Evolutionary conservation across 176 grass and related monocot genomes (phyloP).

Genomic region (Eragrostis curvula): DNA sequence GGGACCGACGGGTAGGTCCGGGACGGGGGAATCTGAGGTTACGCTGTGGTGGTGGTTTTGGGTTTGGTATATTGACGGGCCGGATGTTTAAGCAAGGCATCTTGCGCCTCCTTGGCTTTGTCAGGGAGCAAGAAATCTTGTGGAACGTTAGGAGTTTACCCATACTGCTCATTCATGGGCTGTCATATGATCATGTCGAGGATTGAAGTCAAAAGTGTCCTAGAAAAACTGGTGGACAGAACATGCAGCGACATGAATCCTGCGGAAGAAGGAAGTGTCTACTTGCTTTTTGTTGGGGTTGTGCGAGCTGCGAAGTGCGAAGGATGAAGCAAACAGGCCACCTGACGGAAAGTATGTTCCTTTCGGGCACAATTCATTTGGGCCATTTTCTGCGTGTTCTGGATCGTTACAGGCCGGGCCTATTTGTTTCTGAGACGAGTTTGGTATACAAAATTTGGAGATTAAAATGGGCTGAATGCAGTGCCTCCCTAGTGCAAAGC

Average conservation of each 20-base stretch:
- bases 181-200: background rate
- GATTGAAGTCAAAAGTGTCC: background rate
- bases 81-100: constrained; percentile 53
- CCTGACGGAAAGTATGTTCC: background rate
- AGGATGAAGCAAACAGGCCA: background rate
- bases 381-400: background rate
- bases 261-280: background rate
- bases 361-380: background rate
- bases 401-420: background rate
- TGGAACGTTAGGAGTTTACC: background rate
- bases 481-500: background rate
- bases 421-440: background rate
- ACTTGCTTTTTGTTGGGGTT: background rate
- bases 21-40: constrained; percentile 41
- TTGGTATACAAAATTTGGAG: background rate
- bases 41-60: constrained; percentile 42
- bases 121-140: constrained; percentile 36
- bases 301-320: background rate
- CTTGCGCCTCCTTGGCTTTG: constrained; percentile 23
- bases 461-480: background rate
- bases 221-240: background rate
- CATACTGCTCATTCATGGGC: background rate
- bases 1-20: background rate
- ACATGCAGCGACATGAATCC: background rate
- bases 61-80: constrained; percentile 53